Conservation (phyloP, 2,329 filamentous ascomycete species). For the Colletotrichum melonis region DNA sequence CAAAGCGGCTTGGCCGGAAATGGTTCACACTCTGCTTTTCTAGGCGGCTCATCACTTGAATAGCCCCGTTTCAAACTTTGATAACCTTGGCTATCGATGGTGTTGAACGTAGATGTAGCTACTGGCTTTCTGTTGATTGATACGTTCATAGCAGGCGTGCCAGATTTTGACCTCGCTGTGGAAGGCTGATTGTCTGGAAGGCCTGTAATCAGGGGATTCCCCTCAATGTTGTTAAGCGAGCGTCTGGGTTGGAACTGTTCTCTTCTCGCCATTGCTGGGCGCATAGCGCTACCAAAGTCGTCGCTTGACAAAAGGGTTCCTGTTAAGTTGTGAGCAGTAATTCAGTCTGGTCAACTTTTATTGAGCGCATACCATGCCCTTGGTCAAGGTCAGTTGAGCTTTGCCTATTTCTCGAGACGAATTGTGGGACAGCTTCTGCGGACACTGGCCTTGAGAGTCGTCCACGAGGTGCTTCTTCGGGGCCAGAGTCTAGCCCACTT, state of each 20-base stretch:
- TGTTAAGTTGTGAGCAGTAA: background rate
- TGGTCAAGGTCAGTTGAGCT: background rate
- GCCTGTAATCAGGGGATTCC: background rate
- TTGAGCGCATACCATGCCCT: background rate
- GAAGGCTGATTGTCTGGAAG: background rate
- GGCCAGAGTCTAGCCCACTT: background rate
- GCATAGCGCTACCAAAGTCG: background rate
- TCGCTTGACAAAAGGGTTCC: background rate
- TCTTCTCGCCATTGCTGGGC: background rate
- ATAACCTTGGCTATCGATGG: background rate
- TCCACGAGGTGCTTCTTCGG: background rate
- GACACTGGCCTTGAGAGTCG: background rate
- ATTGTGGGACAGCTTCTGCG: background rate
- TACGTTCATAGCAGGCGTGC: background rate
- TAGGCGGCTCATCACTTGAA: background rate
- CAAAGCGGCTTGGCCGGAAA: background rate
- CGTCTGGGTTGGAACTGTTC: background rate
- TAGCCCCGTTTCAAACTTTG: background rate
- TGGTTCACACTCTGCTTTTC: background rate
- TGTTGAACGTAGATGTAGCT: background rate
- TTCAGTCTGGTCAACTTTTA: background rate
- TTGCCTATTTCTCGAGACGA: background rate
- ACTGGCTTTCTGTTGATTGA: slow-evolving; percentile 1
- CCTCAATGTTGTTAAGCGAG: background rate
- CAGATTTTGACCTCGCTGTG: background rate